Evolutionary conservation across 805 yeast genomes (phyloP).

Genomic region (Wickerhamiella kurtzmanii): DNA sequence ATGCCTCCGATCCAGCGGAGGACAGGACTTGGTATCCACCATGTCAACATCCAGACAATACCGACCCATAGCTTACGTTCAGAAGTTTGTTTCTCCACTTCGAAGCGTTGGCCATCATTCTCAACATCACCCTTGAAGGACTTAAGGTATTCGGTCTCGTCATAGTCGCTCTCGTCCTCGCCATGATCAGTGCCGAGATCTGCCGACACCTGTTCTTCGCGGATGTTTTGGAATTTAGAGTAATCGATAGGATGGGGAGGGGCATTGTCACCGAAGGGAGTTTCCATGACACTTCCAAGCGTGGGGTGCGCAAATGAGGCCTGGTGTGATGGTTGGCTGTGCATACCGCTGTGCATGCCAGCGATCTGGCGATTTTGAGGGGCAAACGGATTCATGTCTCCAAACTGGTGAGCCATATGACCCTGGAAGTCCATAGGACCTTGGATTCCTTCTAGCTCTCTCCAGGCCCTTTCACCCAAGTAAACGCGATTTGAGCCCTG

Average conservation of each 20-base stretch:
- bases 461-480: conserved; percentile 28
- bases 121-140: conserved; percentile 22
- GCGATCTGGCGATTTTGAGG: background rate
- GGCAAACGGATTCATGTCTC: background rate
- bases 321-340: background rate
- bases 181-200: conserved; percentile 9
- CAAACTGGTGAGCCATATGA: background rate
- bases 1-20: conserved; percentile 26
- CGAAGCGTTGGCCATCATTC: conserved; percentile 22
- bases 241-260: background rate
- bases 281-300: background rate
- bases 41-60: conserved; percentile 30
- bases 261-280: background rate
- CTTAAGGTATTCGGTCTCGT: conserved; percentile 17
- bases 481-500: conserved; percentile 27
- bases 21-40: conserved; percentile 30
- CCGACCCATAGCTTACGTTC: conserved; percentile 27
- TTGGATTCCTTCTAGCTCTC: conserved; percentile 22
- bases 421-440: background rate
- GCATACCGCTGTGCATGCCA: background rate
- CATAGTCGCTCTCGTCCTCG: conserved; percentile 25
- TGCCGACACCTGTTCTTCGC: conserved; percentile 10
- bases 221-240: conserved; percentile 1
- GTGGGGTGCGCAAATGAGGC: background rate
- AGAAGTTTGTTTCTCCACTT: conserved; percentile 22